phyloP scores from a whole-genome alignment of 768 basidiomycete species.

The Kwoniella dejecticola region DNA sequence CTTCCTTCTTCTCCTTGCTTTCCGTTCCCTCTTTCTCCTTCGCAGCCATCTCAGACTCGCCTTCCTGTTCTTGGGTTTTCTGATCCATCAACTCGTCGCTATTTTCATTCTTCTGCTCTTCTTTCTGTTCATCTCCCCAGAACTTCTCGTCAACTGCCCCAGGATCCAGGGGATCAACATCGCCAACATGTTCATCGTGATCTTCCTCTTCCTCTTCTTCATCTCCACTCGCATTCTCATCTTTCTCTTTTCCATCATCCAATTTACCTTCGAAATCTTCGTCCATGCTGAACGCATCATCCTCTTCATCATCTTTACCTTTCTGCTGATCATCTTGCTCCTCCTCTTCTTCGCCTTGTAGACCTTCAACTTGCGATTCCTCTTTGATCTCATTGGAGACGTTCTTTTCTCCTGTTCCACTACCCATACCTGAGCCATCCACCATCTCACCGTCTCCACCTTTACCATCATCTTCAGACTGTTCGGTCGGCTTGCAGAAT shows the following conservation, averaged over 20 bases:
- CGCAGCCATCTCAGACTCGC: slow-evolving; percentile 71
- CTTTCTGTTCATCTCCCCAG: slow-evolving; percentile 77
- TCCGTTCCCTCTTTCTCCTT: slow-evolving; percentile 67
- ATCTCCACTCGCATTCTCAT: slow-evolving; percentile 57
- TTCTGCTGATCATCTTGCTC: slow-evolving; percentile 59
- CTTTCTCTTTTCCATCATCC: slow-evolving; percentile 70
- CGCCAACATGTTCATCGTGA: slow-evolving; percentile 78
- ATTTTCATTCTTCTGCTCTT: slow-evolving; percentile 61
- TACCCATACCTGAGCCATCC: slow-evolving; percentile 83
- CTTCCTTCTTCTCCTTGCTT: slow-evolving; percentile 48
- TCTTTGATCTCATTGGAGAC: slow-evolving; percentile 94
- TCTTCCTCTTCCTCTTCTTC: slow-evolving; percentile 62
- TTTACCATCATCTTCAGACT: slow-evolving; percentile 51
- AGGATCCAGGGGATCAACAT: slow-evolving; percentile 80
- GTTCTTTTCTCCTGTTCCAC: slow-evolving; percentile 80
- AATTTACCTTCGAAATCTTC: slow-evolving; percentile 84
- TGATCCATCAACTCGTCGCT: slow-evolving; percentile 65
- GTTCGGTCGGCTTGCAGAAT: slow-evolving; percentile 86
- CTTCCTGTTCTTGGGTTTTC: slow-evolving; percentile 61
- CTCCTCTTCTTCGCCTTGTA: slow-evolving; percentile 62
- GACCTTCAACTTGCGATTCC: slow-evolving; percentile 92
- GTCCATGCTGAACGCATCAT: slow-evolving; percentile 85
- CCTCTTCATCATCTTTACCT: slow-evolving; percentile 49
- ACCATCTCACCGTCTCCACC: slow-evolving; percentile 60
- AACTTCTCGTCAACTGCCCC: slow-evolving; percentile 90